Percentiles rank a stretch among this genome's conserved stretches.
phyloP scores from a whole-genome alignment of 2,329 filamentous ascomycete genomes.

The Fusarium dimerum region DNA sequence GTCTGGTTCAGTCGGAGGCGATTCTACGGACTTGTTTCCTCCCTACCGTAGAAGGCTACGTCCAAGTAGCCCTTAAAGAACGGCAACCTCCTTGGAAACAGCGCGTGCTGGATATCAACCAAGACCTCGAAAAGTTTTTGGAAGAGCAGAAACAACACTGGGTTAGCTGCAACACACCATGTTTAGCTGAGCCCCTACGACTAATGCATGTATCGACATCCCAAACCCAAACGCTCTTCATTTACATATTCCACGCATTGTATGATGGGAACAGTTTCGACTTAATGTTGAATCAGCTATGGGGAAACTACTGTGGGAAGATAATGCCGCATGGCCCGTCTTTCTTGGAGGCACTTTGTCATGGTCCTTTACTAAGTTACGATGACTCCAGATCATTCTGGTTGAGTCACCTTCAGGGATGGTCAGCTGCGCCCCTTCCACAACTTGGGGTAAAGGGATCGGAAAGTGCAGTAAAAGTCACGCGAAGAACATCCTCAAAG shows the following conservation, averaged over 20 bases:
- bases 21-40: conserved; percentile 75
- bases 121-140: conserved; percentile 36
- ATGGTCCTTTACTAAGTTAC: conserved; percentile 64
- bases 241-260: conserved; percentile 81
- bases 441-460: conserved; percentile 7
- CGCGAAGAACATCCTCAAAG: conserved; percentile 37
- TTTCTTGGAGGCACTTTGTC: conserved; percentile 67
- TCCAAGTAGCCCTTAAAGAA: conserved; percentile 66
- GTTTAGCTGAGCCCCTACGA: conserved; percentile 17
- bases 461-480: conserved; percentile 2
- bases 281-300: conserved; percentile 63
- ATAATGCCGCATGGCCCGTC: conserved; percentile 41
- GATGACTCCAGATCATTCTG: conserved; percentile 61
- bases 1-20: conserved; percentile 52
- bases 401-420: conserved; percentile 53
- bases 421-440: conserved; percentile 19
- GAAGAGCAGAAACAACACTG: conserved; percentile 47
- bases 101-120: conserved; percentile 26
- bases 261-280: conserved; percentile 84
- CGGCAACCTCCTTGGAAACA: conserved; percentile 46
- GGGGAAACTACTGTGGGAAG: conserved; percentile 19
- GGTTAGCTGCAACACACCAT: conserved; percentile 50
- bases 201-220: conserved; percentile 49
- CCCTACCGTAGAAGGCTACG: conserved; percentile 71
- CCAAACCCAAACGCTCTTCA: conserved; percentile 44